Conservation (phyloP, 192 early-diverging fungal genomes). For the Mortierella antarctica region DNA sequence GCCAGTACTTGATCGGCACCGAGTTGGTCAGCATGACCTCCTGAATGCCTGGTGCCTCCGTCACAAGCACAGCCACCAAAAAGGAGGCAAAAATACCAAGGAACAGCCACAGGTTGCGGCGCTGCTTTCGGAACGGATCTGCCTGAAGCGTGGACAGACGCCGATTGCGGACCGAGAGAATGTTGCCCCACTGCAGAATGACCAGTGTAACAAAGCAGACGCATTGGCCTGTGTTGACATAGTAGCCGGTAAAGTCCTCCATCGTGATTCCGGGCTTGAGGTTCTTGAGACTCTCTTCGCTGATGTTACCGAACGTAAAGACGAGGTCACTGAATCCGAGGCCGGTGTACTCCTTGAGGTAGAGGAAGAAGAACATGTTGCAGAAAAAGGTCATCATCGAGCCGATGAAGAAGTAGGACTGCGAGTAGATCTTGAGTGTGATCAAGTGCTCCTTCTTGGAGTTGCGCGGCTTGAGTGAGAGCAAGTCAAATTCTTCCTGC, state of each 20-base stretch:
- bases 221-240: conserved; percentile 64
- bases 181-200: conserved; percentile 70
- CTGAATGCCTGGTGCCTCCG: conserved; percentile 68
- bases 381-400: conserved; percentile 72
- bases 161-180: conserved; percentile 66
- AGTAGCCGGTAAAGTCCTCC: conserved; percentile 57
- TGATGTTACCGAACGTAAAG: conserved; percentile 36
- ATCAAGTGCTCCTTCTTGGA: conserved; percentile 75
- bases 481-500: conserved; percentile 78
- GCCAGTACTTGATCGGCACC: conserved; percentile 73
- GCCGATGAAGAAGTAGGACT: conserved; percentile 86
- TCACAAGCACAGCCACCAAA: conserved; percentile 57
- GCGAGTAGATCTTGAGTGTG: conserved; percentile 70
- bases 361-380: conserved; percentile 78
- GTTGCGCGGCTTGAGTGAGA: conserved; percentile 76
- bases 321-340: conserved; percentile 57
- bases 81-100: conserved; percentile 57
- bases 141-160: conserved; percentile 67
- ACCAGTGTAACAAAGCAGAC: conserved; percentile 73
- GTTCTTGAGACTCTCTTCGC: conserved; percentile 37
- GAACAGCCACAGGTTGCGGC: conserved; percentile 66
- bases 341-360: conserved; percentile 68
- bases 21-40: conserved; percentile 65
- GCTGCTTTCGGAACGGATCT: conserved; percentile 69
- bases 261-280: conserved; percentile 55